Conservation (phyloP, 306 rosid genomes). For the Rubus idaeus region DNA sequence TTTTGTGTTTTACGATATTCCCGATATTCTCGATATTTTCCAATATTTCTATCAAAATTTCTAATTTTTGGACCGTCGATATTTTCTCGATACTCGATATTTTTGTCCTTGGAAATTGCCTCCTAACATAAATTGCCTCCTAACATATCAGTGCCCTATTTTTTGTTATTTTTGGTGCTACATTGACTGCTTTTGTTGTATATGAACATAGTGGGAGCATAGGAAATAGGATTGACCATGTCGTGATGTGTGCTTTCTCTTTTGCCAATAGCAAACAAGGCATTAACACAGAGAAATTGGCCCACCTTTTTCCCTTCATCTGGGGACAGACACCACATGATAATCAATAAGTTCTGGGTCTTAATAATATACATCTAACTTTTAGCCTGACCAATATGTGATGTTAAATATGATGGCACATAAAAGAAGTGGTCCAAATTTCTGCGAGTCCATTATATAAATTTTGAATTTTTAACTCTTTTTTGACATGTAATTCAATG, state of each 20-base stretch:
- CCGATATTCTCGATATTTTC: too few relatives aligned
- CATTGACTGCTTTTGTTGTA: background rate
- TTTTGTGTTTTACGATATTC: too few relatives aligned
- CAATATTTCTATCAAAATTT: too few relatives aligned
- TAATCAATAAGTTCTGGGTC: background rate
- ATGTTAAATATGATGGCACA: background rate
- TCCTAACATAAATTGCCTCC: too few relatives aligned
- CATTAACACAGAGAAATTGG: background rate
- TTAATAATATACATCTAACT: background rate
- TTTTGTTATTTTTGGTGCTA: background rate
- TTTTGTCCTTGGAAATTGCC: too few relatives aligned
- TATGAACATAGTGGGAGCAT: constrained; percentile 3
- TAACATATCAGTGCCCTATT: background rate
- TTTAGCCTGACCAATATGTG: background rate
- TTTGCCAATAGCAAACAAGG: background rate
- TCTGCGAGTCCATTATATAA: background rate
- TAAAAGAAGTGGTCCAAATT: background rate
- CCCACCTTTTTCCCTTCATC: background rate
- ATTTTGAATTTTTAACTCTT: background rate
- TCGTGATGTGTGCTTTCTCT: background rate
- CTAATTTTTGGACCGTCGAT: too few relatives aligned
- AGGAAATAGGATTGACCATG: background rate
- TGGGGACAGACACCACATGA: background rate
- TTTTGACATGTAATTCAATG: background rate
- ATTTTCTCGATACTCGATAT: too few relatives aligned